Evolutionary conservation across 2,329 filamentous ascomycete genomes (phyloP).

Genomic region (Clonostachys solani): DNA sequence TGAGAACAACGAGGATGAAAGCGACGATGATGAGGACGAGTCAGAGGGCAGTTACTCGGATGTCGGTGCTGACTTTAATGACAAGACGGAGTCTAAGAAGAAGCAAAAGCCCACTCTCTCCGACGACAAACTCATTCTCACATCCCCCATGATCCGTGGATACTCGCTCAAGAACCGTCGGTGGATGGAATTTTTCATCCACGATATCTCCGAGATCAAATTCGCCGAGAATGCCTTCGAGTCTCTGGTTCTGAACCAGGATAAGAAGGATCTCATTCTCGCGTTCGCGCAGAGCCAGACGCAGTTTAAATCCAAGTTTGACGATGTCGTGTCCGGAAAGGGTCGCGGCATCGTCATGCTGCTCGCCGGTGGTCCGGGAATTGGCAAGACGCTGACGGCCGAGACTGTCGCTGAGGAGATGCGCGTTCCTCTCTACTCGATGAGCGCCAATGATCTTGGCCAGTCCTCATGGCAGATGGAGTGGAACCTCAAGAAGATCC

Average conservation of each 20-base stretch:
- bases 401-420: conserved; percentile 45
- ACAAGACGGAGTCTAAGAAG: too few relatives aligned
- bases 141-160: conserved; percentile 35
- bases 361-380: conserved; percentile 40
- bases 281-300: conserved; percentile 44
- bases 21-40: not conserved
- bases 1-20: not conserved
- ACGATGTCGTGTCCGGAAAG: conserved; percentile 49
- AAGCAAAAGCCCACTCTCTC: conserved; percentile 4
- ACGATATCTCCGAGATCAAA: conserved; percentile 34
- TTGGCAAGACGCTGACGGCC: conserved; percentile 45
- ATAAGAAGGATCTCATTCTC: conserved; percentile 46
- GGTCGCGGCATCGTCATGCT: conserved; percentile 45
- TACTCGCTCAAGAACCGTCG: conserved; percentile 43
- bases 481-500: conserved; percentile 40
- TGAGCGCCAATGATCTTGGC: conserved; percentile 66
- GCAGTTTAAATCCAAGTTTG: conserved; percentile 34
- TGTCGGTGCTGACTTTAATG: not conserved
- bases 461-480: conserved; percentile 62
- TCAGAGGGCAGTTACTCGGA: not conserved
- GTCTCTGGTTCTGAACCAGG: conserved; percentile 40
- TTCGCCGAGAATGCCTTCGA: conserved; percentile 46
- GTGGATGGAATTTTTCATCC: conserved; percentile 45
- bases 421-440: conserved; percentile 41
- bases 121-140: conserved; percentile 33